Evolutionary conservation across 306 rosid genomes (phyloP).

Genomic region (Cucurbita ficifolia): DNA sequence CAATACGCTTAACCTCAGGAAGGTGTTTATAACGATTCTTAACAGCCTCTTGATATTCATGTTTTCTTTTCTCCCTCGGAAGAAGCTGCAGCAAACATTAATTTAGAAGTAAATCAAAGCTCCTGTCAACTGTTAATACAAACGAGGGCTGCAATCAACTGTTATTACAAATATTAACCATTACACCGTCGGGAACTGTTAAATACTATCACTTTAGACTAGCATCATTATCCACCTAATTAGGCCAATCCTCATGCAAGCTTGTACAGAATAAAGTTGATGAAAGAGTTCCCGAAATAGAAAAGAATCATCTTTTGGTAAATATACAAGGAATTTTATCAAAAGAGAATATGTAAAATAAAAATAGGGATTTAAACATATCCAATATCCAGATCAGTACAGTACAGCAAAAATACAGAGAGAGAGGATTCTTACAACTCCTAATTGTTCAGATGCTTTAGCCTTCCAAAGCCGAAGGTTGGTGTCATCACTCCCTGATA

Average conservation of each 20-base stretch:
- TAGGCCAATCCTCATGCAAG: not conserved
- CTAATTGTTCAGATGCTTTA: slow-evolving; percentile 86
- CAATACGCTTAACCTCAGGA: slow-evolving; percentile 71
- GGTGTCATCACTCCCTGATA: slow-evolving; percentile 93
- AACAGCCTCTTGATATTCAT: slow-evolving; percentile 66
- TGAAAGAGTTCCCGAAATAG: not conserved
- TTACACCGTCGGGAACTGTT: too few species aligned
- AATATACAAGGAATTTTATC: not conserved
- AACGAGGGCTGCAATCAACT: not conserved
- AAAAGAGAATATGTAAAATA: not conserved
- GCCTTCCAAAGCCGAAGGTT: slow-evolving; percentile 98
- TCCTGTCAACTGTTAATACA: not conserved
- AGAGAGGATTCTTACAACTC: slow-evolving; percentile 56
- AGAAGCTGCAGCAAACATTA: slow-evolving; percentile 42
- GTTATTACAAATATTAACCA: not conserved
- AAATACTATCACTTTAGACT: not conserved
- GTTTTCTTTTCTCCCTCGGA: slow-evolving; percentile 76
- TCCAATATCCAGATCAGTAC: not conserved
- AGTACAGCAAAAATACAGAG: not conserved
- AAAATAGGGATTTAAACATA: not conserved
- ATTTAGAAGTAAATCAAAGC: not conserved
- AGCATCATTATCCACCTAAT: not conserved
- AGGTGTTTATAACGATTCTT: slow-evolving; percentile 78
- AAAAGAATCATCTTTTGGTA: not conserved
- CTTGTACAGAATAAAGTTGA: not conserved